Evolutionary conservation across 768 basidiomycete species (phyloP), one percentile per base, ranked within the genome.

Genomic region (Lactifluus hygrophoroides): DNA sequence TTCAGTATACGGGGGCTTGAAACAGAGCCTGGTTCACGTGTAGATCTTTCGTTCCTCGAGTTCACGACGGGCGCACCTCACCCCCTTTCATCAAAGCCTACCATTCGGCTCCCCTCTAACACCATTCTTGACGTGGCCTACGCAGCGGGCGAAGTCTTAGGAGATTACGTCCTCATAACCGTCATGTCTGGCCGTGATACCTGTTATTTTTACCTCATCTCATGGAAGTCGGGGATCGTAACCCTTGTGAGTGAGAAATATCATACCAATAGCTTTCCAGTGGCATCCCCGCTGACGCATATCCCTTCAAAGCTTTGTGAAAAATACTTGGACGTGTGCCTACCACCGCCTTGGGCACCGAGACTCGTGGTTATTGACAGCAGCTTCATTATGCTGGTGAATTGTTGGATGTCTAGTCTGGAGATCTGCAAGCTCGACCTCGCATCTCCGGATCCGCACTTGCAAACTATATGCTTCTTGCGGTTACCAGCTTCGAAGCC

Each of bases 81-180:
- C 38, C 52, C 58, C 27, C 47, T 59, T 44, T 59, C 58, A 5
- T 30, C 34, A 10, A 28, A 25, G 47, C 34, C 23, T 27, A 23
- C n/a, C 32, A 34, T 59, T 28, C 37, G 14, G 19, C 53, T 59
- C 7, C 57, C 58, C n/a, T 28, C n/a, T 0, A 17, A 35, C 35
- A n/a, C 28, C 11, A 34, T 43, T 19, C 28, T 43, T 19, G 57
- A 49, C 46, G 38, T 35, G 25, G 38, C 47, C 6, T 48, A 50
- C n/a, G 47, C 47, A 28, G 32, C 23, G 16, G 47, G 16, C 40
- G 58, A 59, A 14, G 16, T 59, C 42, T 10, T 54, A 4, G 53
- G 58, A 14, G 53, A 59, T 54, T 37, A 54, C 17, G n/a, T 59
- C 47, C 32, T 59, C 38, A 44, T 38, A 17, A 49, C 52, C 6